These are phyloP conservation scores for Sphaerulina musiva DNA, from an alignment of 2,329 filamentous ascomycete genomes.

Conservation along the genomic window DNA sequence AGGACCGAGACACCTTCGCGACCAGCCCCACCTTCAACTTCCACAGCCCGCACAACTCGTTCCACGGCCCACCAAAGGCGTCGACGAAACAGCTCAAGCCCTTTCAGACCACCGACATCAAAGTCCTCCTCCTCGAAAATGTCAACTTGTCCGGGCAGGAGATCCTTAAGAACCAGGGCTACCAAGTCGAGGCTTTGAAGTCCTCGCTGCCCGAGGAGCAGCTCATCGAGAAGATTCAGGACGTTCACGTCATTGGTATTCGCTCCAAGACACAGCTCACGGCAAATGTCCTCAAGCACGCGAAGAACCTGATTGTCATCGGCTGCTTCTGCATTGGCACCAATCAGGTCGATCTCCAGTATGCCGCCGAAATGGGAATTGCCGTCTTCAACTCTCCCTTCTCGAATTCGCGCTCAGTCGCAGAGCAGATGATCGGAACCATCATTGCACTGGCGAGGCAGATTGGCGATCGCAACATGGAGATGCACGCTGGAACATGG, in stretches of 20 bases:
- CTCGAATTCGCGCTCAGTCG: constrained; percentile 93
- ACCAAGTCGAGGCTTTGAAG: constrained; percentile 91
- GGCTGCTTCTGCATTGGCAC: constrained; percentile 99
- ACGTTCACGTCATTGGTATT: constrained; percentile 96
- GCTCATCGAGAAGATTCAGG: constrained; percentile 95
- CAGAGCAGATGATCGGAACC: constrained; percentile 89
- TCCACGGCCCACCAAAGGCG: constrained; percentile 36
- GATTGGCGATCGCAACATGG: constrained; percentile 83
- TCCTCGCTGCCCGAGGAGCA: constrained; percentile 84
- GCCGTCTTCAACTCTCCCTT: constrained; percentile 99
- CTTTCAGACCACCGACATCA: constrained; percentile 92
- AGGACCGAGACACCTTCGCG: constrained; percentile 50
- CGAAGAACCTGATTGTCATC: constrained; percentile 89
- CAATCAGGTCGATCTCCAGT: constrained; percentile 85
- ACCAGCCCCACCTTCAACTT: constrained; percentile 70
- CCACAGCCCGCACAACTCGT: constrained; percentile 60
- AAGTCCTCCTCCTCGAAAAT: constrained; percentile 91
- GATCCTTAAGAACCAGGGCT: constrained; percentile 77
- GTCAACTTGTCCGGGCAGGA: constrained; percentile 85
- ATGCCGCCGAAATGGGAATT: constrained; percentile 76
- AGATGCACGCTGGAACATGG: constrained; percentile 92
- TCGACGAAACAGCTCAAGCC: constrained; percentile 77
- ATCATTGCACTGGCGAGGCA: constrained; percentile 89
- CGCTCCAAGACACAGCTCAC: constrained; percentile 96
- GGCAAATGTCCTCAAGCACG: constrained; percentile 73